phyloP scores from a whole-genome alignment of 176 grass and related monocot species.

The Guadua angustifolia region DNA sequence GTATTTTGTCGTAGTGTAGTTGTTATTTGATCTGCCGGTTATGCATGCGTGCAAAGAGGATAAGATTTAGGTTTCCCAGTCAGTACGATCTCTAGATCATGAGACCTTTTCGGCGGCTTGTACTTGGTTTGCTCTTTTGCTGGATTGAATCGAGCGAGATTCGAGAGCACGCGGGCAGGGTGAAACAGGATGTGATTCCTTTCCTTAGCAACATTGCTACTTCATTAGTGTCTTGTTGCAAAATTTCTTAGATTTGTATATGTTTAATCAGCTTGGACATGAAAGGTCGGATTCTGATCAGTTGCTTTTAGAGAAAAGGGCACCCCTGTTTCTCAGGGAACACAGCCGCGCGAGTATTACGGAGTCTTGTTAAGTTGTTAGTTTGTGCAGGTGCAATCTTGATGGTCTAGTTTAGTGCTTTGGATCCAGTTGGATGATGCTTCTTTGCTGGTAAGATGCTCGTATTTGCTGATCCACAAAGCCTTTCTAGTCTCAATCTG shows the following conservation, averaged over 20 bases:
- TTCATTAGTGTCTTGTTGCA: background rate
- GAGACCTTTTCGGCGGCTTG: background rate
- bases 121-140: background rate
- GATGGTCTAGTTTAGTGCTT: no score
- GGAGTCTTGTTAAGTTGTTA: no score
- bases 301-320: background rate
- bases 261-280: background rate
- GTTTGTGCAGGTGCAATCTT: no score
- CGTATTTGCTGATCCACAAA: background rate
- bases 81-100: background rate
- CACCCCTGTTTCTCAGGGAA: background rate
- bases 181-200: background rate
- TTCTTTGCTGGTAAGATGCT: background rate
- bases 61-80: background rate
- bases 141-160: constrained; percentile 11
- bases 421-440: background rate
- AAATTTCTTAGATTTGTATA: background rate
- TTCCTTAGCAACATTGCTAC: background rate
- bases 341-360: no score
- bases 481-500: constrained; percentile 1
- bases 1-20: background rate
- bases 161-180: background rate
- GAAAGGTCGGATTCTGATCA: background rate
- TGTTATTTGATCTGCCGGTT: background rate
- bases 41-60: background rate